Percentiles rank a stretch among this genome's conserved stretches.
Conservation (phyloP, 495 filamentous ascomycete species). For the Annulohypoxylon bovei region DNA sequence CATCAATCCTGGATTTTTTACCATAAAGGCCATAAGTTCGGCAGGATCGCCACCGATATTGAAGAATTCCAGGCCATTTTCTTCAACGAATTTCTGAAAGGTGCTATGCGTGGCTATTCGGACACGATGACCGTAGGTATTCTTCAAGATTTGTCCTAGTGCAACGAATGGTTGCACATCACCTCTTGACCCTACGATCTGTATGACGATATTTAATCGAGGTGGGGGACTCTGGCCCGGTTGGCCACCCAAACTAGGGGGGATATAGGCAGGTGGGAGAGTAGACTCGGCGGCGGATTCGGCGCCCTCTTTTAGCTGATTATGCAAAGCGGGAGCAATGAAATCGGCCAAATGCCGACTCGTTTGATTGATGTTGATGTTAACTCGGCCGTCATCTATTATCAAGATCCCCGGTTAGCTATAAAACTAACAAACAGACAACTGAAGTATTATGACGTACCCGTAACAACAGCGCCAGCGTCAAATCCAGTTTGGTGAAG, state of each 20-base stretch:
- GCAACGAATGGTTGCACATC: conserved; percentile 82
- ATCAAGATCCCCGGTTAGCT: not conserved
- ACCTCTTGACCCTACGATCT: conserved; percentile 81
- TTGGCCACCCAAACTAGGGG: conserved; percentile 66
- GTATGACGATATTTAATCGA: conserved; percentile 77
- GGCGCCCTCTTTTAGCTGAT: conserved; percentile 56
- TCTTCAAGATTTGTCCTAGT: conserved; percentile 69
- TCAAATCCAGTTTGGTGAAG: conserved; percentile 60
- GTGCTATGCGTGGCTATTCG: conserved; percentile 78
- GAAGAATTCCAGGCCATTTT: conserved; percentile 82
- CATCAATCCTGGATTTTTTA: conserved; percentile 83
- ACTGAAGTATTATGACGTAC: conserved; percentile 29
- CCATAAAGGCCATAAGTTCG: conserved; percentile 88
- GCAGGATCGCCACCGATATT: conserved; percentile 80
- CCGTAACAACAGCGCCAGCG: conserved; percentile 58
- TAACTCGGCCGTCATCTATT: conserved; percentile 72
- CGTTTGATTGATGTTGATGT: conserved; percentile 78
- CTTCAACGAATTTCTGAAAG: conserved; percentile 73
- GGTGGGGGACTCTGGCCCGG: conserved; percentile 67
- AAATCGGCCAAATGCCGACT: conserved; percentile 70
- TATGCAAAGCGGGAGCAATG: conserved; percentile 70
- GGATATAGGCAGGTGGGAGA: conserved; percentile 67
- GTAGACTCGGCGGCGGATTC: conserved; percentile 47
- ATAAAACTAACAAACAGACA: not conserved
- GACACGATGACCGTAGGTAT: conserved; percentile 75